These are phyloP conservation scores for Heliosperma pusillum DNA, from an alignment of 148 eudicot species.

Conservation along the genomic window DNA sequence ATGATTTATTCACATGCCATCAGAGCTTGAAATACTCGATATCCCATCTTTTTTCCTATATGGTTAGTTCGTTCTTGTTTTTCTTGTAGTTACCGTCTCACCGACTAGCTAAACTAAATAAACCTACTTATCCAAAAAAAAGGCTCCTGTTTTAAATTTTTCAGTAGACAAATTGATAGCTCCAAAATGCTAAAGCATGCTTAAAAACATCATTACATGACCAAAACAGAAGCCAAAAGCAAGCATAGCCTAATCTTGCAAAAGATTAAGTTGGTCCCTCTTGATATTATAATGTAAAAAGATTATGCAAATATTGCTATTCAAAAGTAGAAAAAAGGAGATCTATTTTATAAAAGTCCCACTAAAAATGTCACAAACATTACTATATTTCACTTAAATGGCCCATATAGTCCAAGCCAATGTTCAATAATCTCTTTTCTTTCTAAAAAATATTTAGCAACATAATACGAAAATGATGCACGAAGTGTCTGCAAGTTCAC, in stretches of 20 bases:
- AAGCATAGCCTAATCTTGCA: conserved; percentile 22
- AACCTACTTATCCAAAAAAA: too few relatives aligned
- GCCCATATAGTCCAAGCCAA: too few relatives aligned
- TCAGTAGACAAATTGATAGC: conserved; percentile 38
- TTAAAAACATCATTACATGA: conserved; percentile 42
- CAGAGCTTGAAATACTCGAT: too few relatives aligned
- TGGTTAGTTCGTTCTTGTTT: too few relatives aligned
- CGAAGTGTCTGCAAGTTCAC: too few relatives aligned
- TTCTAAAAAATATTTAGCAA: neutral
- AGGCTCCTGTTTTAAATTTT: neutral
- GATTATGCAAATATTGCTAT: conserved; percentile 26
- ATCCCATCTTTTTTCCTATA: too few relatives aligned
- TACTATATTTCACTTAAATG: neutral
- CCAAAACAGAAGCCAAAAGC: conserved; percentile 25
- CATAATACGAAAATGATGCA: too few relatives aligned
- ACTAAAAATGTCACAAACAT: neutral
- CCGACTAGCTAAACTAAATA: too few relatives aligned
- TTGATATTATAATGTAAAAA: conserved; percentile 16
- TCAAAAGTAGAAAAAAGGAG: neutral
- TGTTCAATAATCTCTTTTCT: too few relatives aligned
- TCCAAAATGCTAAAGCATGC: conserved; percentile 43
- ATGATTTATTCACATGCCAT: too few relatives aligned
- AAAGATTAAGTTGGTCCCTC: conserved; percentile 28
- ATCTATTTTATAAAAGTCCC: neutral
- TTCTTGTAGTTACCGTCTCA: too few relatives aligned